These are phyloP conservation scores for Circinella umbellata DNA, from an alignment of 371 early-diverging fungal genomes.

Conservation along the genomic window DNA sequence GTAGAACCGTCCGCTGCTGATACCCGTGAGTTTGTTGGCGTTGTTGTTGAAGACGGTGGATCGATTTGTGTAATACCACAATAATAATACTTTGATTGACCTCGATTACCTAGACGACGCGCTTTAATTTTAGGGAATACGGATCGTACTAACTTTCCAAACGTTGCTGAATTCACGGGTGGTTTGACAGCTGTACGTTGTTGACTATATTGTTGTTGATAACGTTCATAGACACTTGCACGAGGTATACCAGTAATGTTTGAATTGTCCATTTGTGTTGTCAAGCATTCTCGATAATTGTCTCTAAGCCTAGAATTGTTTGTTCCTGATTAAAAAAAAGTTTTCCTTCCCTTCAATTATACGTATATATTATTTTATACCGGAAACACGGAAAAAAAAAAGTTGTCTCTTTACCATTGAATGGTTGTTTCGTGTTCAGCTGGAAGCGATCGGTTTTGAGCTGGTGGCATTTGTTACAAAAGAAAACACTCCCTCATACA, in stretches of 20 bases:
- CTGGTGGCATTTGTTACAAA: neutral
- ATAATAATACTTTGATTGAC: constrained; percentile 66
- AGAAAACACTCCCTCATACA: neutral
- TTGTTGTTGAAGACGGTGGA: neutral
- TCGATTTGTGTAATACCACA: constrained; percentile 43
- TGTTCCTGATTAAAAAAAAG: too few species aligned
- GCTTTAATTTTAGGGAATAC: constrained; percentile 67
- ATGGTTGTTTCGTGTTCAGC: constrained; percentile 2
- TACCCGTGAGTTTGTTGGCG: neutral
- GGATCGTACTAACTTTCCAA: constrained; percentile 67
- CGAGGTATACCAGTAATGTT: constrained; percentile 67
- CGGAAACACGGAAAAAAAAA: neutral
- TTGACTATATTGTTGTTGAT: constrained; percentile 41
- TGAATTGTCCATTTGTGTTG: constrained; percentile 29
- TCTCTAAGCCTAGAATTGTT: constrained; percentile 40
- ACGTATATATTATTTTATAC: too few species aligned
- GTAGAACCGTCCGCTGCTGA: neutral
- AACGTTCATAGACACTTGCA: constrained; percentile 61
- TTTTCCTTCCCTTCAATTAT: too few species aligned
- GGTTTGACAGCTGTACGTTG: constrained; percentile 6
- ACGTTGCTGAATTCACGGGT: constrained; percentile 69
- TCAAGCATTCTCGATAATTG: constrained; percentile 48
- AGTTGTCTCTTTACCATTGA: neutral
- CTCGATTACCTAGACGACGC: constrained; percentile 65
- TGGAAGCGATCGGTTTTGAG: neutral